Base-by-base conservation (phyloP, 805 yeast genomes). In the Yarrowia divulgata region DNA sequence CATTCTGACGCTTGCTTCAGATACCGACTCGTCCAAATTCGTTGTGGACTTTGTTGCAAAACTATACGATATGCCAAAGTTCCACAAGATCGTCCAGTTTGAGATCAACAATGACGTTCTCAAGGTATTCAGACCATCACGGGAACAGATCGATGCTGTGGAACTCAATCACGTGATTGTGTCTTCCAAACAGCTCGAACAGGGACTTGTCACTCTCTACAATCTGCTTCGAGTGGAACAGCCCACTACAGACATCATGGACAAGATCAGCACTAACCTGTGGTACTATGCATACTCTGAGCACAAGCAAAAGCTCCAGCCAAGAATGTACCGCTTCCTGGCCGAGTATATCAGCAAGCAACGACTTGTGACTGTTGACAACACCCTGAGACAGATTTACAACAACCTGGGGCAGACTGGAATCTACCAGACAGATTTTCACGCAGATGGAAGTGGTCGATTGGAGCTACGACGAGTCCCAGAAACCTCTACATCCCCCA, bases 161-260 rank as follows among this genome's bases (percentile, higher is more conserved):
- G 18, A 5, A 2, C 14, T 60, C 3, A 32, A 60, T 8, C 14
- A 43, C 14, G 66, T 60, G 18, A 18, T 60, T 19, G 18, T 34
- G 0, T 45, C 66, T 1, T 60, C 66, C 13, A 13, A 10, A 3
- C 13, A 29, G 34, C 50, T 60, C 14, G 66, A 60, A n/a, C 32
- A 32, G 29, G 50, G 52, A 0, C 37, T 60, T 1, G 18, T 60
- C 16, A 60, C 66, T 13, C 66, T 60, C 18, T 60, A 60, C 52
- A 60, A 60, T 13, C 52, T 60, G 12, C 42, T 60, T 1, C 12
- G 66, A 45, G 66, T 60, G 2, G 66, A 60, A 7, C 66, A 60
- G 23, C 66, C 66, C 32, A 60, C 66, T 8, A 34, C 32, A 8
- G 66, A 60, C 34, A 60, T 60, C 12, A 60, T 60, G 66, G 66